Conservation (phyloP, 2,329 filamentous ascomycete genomes). For the Phaeosphaeria sp. region DNA sequence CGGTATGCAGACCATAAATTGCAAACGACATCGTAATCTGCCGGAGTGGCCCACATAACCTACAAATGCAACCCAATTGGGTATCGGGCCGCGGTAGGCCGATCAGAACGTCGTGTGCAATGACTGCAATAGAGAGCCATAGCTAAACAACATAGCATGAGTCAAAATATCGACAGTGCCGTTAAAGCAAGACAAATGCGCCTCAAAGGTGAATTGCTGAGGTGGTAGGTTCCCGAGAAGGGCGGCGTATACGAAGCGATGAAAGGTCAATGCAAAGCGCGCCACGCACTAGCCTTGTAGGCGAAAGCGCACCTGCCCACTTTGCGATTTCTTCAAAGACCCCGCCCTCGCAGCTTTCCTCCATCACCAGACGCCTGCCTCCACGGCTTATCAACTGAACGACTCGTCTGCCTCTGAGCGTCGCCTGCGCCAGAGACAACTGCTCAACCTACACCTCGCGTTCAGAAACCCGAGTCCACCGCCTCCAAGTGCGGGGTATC, state of each 20-base stretch:
- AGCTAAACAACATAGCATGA: not conserved
- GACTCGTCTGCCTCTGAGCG: constrained; percentile 37
- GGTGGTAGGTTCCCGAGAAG: not conserved
- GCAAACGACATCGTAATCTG: not conserved
- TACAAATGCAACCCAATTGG: constrained; percentile 22
- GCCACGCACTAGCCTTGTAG: not conserved
- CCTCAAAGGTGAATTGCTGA: not conserved
- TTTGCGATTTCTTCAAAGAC: not conserved
- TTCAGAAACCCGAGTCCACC: constrained; percentile 29
- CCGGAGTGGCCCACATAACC: not conserved
- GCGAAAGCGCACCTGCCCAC: not conserved
- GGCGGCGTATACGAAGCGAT: not conserved
- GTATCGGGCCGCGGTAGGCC: constrained; percentile 17
- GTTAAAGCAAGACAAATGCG: not conserved
- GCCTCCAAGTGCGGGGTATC: constrained; percentile 45
- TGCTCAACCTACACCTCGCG: constrained; percentile 21
- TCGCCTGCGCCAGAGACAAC: constrained; percentile 43
- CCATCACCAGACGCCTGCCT: constrained; percentile 27
- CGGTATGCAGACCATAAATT: not conserved
- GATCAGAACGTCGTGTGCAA: not conserved
- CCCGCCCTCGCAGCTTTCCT: constrained; percentile 18
- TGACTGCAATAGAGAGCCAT: not conserved
- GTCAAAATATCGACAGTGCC: not conserved
- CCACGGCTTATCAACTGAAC: constrained; percentile 29
- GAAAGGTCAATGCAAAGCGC: not conserved